These are phyloP conservation scores for Aspergillus puulaauensis DNA, from an alignment of 2,329 filamentous ascomycete species.

Conservation along the genomic window DNA sequence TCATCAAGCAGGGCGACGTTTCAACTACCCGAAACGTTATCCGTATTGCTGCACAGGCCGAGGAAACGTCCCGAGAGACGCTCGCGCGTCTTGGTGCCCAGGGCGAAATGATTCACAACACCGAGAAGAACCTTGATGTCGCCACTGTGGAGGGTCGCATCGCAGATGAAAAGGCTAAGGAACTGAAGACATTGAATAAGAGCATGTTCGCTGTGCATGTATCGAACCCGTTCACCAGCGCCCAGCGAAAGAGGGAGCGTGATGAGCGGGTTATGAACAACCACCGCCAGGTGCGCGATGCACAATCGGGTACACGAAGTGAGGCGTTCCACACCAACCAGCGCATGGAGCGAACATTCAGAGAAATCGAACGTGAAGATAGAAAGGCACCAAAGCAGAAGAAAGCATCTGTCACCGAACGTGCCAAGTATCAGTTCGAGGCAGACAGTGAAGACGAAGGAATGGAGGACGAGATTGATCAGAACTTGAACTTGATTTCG, in stretches of 20 bases:
- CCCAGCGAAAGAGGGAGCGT: slow-evolving; percentile 60
- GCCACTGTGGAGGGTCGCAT: slow-evolving; percentile 73
- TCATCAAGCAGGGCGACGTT: slow-evolving; percentile 76
- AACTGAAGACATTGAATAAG: slow-evolving; percentile 80
- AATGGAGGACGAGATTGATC: slow-evolving; percentile 71
- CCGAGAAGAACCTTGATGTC: slow-evolving; percentile 78
- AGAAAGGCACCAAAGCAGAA: slow-evolving; percentile 51
- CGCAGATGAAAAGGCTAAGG: slow-evolving; percentile 75
- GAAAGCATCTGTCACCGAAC: slow-evolving; percentile 57
- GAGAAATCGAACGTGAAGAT: slow-evolving; percentile 60
- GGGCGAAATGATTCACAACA: slow-evolving; percentile 77
- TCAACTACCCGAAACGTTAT: slow-evolving; percentile 69
- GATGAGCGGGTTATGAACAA: slow-evolving; percentile 70
- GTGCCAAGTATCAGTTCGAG: slow-evolving; percentile 75
- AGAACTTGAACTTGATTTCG: slow-evolving; percentile 61
- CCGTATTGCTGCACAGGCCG: slow-evolving; percentile 65
- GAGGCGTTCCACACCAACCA: slow-evolving; percentile 56
- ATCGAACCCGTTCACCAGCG: slow-evolving; percentile 73
- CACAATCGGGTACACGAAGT: slow-evolving; percentile 55
- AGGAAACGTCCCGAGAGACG: slow-evolving; percentile 70
- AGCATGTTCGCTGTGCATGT: slow-evolving; percentile 90
- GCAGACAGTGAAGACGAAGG: slow-evolving; percentile 69
- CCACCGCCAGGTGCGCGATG: slow-evolving; percentile 56
- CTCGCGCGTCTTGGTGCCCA: slow-evolving; percentile 73
- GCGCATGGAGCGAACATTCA: slow-evolving; percentile 63